These are phyloP conservation scores for Wickerhamomyces sp. DNA, from an alignment of 1,139 yeast species.

Conservation along the genomic window DNA sequence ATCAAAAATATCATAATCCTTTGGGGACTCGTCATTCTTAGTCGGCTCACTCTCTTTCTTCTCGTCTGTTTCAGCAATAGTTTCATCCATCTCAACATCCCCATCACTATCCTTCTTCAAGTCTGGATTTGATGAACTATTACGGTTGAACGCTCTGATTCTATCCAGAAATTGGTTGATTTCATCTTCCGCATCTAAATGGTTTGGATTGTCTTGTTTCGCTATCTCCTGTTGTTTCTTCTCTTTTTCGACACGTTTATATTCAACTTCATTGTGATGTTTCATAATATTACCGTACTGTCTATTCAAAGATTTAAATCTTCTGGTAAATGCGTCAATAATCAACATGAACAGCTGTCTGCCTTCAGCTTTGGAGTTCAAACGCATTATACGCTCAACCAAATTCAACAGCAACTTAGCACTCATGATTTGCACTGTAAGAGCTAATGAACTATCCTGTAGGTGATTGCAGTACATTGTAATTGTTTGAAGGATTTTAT, in stretches of 20 bases:
- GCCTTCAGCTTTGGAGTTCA: slow-evolving; percentile 67
- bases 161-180: slow-evolving; percentile 17
- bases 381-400: slow-evolving; percentile 81
- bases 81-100: slow-evolving; percentile 9
- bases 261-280: slow-evolving; percentile 54
- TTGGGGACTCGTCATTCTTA: slow-evolving; percentile 15
- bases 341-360: slow-evolving; percentile 78
- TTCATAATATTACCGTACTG: slow-evolving; percentile 65
- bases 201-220: slow-evolving; percentile 30
- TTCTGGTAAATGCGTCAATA: slow-evolving; percentile 81
- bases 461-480: slow-evolving; percentile 76
- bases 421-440: slow-evolving; percentile 95
- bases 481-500: slow-evolving; percentile 87
- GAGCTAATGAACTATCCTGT: slow-evolving; percentile 77
- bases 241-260: slow-evolving; percentile 39
- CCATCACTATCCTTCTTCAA: slow-evolving; percentile 7
- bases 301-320: slow-evolving; percentile 72
- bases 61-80: slow-evolving; percentile 29
- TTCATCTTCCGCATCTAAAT: slow-evolving; percentile 22
- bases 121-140: slow-evolving; percentile 1
- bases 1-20: slow-evolving; percentile 41
- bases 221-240: slow-evolving; percentile 40
- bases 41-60: slow-evolving; percentile 16
- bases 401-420: slow-evolving; percentile 84
- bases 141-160: slow-evolving; percentile 19